Conservation (phyloP, 306 rosid genomes). For the Gleditsia sinensis region DNA sequence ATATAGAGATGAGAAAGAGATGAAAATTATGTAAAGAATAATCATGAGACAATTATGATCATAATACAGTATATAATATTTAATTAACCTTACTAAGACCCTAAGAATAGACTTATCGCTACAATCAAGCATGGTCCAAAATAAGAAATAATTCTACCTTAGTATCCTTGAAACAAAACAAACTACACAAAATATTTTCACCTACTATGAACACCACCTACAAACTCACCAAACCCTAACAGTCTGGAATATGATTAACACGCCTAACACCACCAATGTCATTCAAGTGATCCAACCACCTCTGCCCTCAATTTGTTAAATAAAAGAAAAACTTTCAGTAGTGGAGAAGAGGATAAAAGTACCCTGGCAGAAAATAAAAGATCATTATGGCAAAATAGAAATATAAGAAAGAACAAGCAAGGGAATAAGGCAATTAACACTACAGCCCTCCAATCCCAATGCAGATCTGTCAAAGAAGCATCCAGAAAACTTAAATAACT, state of each 20-base stretch:
- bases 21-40: background rate
- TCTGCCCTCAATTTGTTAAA: background rate
- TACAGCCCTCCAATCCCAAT: background rate
- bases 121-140: background rate
- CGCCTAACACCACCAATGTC: background rate
- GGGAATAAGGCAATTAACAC: background rate
- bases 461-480: background rate
- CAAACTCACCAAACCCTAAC: background rate
- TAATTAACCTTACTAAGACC: background rate
- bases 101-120: background rate
- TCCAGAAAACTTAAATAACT: background rate
- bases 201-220: background rate
- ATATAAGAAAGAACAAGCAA: background rate
- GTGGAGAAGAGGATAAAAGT: background rate
- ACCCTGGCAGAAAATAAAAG: background rate
- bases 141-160: background rate
- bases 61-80: background rate
- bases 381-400: slow-evolving; percentile 1
- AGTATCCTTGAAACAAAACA: slow-evolving; percentile 19
- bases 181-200: background rate
- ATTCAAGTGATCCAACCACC: background rate
- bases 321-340: background rate
- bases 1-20: background rate
- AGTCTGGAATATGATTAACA: slow-evolving; percentile 10
- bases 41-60: background rate